Evolutionary conservation across 2,329 filamentous ascomycete species (phyloP).

Genomic region (Neonectria magnoliae): DNA sequence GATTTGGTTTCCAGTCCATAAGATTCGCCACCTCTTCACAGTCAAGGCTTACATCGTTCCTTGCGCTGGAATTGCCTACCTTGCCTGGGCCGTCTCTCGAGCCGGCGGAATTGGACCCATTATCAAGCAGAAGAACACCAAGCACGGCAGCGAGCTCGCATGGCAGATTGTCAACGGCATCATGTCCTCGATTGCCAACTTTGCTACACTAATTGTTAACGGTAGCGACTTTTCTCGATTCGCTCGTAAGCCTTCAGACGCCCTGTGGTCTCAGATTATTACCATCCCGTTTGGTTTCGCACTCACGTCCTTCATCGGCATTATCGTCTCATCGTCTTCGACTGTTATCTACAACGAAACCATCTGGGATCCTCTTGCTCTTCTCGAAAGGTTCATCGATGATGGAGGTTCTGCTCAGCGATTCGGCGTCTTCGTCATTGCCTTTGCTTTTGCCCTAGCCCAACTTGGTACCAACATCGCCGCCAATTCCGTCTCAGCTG

Average conservation of each 20-base stretch:
- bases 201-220: constrained; percentile 85
- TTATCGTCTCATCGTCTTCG: constrained; percentile 79
- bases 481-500: constrained; percentile 85
- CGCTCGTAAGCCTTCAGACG: constrained; percentile 77
- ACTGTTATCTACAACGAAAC: constrained; percentile 72
- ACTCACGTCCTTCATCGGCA: constrained; percentile 85
- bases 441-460: constrained; percentile 76
- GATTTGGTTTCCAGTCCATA: constrained; percentile 89
- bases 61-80: constrained; percentile 82
- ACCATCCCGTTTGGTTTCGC: constrained; percentile 78
- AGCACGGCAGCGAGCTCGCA: constrained; percentile 74
- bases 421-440: constrained; percentile 80
- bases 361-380: constrained; percentile 78
- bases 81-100: constrained; percentile 85
- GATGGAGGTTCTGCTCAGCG: constrained; percentile 75
- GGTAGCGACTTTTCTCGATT: constrained; percentile 89
- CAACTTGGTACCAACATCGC: constrained; percentile 90
- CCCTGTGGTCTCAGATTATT: constrained; percentile 82
- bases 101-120: constrained; percentile 88
- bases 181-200: constrained; percentile 91
- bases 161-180: constrained; percentile 88
- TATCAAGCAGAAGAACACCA: constrained; percentile 71
- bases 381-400: constrained; percentile 74
- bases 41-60: constrained; percentile 89
- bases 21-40: constrained; percentile 90